Base-by-base conservation (phyloP, 2,329 filamentous ascomycete species). In the Zymoseptoria tritici region DNA sequence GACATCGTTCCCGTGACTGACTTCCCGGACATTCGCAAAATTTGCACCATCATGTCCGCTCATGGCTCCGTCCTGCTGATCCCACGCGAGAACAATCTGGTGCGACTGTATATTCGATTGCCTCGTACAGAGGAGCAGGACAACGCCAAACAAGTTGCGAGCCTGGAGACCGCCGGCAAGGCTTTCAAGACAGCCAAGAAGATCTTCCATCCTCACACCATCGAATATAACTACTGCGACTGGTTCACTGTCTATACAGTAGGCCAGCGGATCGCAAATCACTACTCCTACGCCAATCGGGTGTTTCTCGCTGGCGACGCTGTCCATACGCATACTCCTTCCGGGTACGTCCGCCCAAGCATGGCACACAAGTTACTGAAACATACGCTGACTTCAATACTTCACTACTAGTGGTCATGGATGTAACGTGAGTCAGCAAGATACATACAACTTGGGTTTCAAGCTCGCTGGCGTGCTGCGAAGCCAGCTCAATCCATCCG, bases 61-160 rank as follows among this genome's bases (percentile, higher is more conserved):
- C 77, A 85, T 56, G 87, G 88, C 1, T 89, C 86, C 9, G 84
- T 90, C 67, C 89, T 91, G 86, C 83, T 90, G 1, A 90, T 91
- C 61, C 88, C 88, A 0, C 80, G 87, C 21, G 87, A 90, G 36
- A 49, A 58, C 5, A 56, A 63, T 9, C 49, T 70, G 1, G 64
- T 67, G 2, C 57, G 69, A 2, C 59, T 71, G 5, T 70, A 70
- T 50, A 62, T 70, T 8, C 65, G 68, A 59, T n/a, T n/a, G n/a
- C n/a, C 61, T 13, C 58, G 56, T n/a, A n/a, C 61, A 74, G 80
- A 70, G 73, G 77, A 62, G 61, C 75, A 72, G 66, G 70, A 42
- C 24, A 75, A 75, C 20, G 75, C 84, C 58, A 83, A 85, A 76
- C 78, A 57, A 76, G 81, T 62, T 82, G 89, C 74, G 86, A 87